These are phyloP conservation scores for Puya raimondii DNA, from an alignment of 176 grass and related monocot species.

Conservation along the genomic window DNA sequence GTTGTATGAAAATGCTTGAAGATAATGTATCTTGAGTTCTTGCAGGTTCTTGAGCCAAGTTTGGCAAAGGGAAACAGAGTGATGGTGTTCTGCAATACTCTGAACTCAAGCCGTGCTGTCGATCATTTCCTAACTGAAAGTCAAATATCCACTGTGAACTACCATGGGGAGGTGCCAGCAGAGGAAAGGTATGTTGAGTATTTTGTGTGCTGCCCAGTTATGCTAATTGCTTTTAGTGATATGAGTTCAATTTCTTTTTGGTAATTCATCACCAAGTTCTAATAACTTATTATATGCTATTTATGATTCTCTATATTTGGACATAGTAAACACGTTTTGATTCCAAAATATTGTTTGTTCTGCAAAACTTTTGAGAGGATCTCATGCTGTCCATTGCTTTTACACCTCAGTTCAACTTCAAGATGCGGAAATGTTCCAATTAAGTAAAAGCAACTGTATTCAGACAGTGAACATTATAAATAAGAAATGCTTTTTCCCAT, in stretches of 20 bases:
- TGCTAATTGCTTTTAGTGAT: neutral
- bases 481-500: neutral
- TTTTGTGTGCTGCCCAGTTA: constrained; percentile 2
- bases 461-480: neutral
- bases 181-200: constrained; percentile 68
- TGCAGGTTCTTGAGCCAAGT: constrained; percentile 94
- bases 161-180: constrained; percentile 93
- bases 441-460: no score
- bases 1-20: no score
- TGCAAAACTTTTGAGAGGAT: no score
- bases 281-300: no score
- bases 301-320: no score
- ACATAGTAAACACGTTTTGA: no score
- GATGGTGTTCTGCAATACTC: constrained; percentile 98
- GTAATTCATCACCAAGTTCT: neutral
- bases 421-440: no score
- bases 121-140: constrained; percentile 92
- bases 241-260: neutral
- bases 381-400: no score
- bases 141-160: constrained; percentile 92
- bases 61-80: constrained; percentile 86
- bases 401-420: no score
- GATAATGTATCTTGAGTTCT: no score
- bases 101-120: constrained; percentile 93
- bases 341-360: no score